Conservation (phyloP, 2,329 filamentous ascomycete genomes). For the Onygenales sp. region DNA sequence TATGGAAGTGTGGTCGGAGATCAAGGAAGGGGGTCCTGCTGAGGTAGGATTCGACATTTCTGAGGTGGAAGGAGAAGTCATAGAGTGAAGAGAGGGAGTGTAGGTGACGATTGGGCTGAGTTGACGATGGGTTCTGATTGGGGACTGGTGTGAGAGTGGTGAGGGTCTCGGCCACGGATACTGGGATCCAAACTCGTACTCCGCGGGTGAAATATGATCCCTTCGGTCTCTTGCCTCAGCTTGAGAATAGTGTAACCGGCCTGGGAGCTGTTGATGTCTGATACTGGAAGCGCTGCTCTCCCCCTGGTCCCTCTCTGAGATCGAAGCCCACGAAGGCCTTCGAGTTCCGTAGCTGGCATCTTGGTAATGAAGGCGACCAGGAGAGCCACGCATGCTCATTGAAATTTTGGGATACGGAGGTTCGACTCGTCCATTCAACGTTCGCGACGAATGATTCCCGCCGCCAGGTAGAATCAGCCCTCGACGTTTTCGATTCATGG, state of each 20-base stretch:
- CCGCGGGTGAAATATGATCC: slow-evolving; percentile 14
- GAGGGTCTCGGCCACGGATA: background rate
- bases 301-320: background rate
- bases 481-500: slow-evolving; percentile 68
- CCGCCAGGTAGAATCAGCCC: slow-evolving; percentile 32
- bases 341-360: slow-evolving; percentile 6
- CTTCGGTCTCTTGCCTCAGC: slow-evolving; percentile 14
- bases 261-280: slow-evolving; percentile 5
- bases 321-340: slow-evolving; percentile 7
- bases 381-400: slow-evolving; percentile 7
- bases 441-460: slow-evolving; percentile 20
- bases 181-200: background rate
- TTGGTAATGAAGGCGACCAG: slow-evolving; percentile 15
- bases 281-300: too few species aligned
- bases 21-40: slow-evolving; percentile 57
- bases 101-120: slow-evolving; percentile 31
- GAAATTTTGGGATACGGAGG: slow-evolving; percentile 28
- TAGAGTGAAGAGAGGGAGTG: slow-evolving; percentile 32
- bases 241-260: slow-evolving; percentile 9
- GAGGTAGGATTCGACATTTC: slow-evolving; percentile 50
- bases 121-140: slow-evolving; percentile 18
- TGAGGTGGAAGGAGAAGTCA: slow-evolving; percentile 56
- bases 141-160: background rate
- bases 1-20: slow-evolving; percentile 59
- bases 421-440: slow-evolving; percentile 28